Percentiles rank a stretch among this genome's conserved stretches.
Evolutionary conservation across 23 red algal species (phyloP).

Genomic region (Gracilaria caudata): DNA sequence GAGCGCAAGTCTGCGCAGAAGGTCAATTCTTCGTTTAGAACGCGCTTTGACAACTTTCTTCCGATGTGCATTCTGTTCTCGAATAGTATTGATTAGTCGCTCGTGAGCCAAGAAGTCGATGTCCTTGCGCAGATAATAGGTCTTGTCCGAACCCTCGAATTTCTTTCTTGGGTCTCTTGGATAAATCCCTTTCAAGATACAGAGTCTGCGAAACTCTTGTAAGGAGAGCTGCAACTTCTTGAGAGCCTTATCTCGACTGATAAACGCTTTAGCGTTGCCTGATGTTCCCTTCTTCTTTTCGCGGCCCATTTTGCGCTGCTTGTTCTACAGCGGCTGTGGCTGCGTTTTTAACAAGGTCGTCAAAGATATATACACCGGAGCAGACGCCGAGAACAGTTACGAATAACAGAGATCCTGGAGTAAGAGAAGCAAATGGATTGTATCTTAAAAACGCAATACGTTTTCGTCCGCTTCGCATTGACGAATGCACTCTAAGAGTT

Average conservation of each 20-base stretch:
- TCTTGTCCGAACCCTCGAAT: slow-evolving; percentile 78
- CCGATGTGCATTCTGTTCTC: slow-evolving; percentile 65
- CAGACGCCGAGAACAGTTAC: slow-evolving; percentile 30
- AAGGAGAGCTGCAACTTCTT: slow-evolving; percentile 92
- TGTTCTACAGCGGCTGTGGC: slow-evolving; percentile 19
- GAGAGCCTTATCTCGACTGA: slow-evolving; percentile 91
- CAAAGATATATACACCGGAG: slow-evolving; percentile 65
- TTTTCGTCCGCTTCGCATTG: slow-evolving; percentile 11
- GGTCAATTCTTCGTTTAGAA: slow-evolving; percentile 58
- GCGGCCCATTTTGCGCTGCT: slow-evolving; percentile 54
- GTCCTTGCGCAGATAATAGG: slow-evolving; percentile 96
- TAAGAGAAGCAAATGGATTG: slow-evolving; percentile 36
- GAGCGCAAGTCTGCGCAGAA: slow-evolving; percentile 59
- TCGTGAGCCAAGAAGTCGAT: slow-evolving; percentile 95
- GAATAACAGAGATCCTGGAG: slow-evolving; percentile 49
- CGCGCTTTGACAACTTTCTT: slow-evolving; percentile 82
- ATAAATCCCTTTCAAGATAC: slow-evolving; percentile 97
- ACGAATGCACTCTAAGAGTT: neutral
- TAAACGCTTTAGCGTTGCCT: slow-evolving; percentile 86
- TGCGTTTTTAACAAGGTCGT: slow-evolving; percentile 62
- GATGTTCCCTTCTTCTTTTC: slow-evolving; percentile 87
- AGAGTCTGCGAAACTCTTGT: slow-evolving; percentile 86
- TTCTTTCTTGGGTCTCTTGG: slow-evolving; percentile 96
- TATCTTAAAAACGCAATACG: slow-evolving; percentile 39
- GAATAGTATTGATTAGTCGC: slow-evolving; percentile 86